These are phyloP conservation scores for Fusarium virguliforme DNA, from an alignment of 2,329 filamentous ascomycete genomes.

Conservation along the genomic window DNA sequence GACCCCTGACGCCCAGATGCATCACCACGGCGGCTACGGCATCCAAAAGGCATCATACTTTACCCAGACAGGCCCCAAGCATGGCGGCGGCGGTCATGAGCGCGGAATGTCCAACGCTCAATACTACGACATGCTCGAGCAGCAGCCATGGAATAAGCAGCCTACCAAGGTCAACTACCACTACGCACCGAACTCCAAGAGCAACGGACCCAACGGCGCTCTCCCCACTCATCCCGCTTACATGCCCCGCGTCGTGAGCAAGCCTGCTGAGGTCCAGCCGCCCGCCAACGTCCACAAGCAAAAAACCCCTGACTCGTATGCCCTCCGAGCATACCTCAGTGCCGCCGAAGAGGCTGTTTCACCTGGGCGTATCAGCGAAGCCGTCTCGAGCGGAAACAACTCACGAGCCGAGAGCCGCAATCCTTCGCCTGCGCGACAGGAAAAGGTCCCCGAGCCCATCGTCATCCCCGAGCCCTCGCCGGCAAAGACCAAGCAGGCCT, in stretches of 20 bases:
- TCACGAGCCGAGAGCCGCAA: conserved; percentile 23
- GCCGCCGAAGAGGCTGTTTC: conserved; percentile 47
- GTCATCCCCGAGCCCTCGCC: too few relatives aligned
- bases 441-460: too few relatives aligned
- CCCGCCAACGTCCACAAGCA: too few relatives aligned
- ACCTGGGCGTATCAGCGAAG: neutral
- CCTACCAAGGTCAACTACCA: conserved; percentile 31
- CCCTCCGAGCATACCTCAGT: conserved; percentile 55
- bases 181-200: conserved; percentile 33
- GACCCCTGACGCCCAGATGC: conserved; percentile 26
- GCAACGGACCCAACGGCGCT: conserved; percentile 23
- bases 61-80: too few relatives aligned
- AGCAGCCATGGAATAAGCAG: too few relatives aligned
- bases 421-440: too few relatives aligned
- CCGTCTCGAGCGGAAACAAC: conserved; percentile 12
- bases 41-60: conserved; percentile 38
- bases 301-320: conserved; percentile 59
- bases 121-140: too few relatives aligned
- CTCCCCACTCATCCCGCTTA: conserved; percentile 39
- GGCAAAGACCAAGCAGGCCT: too few relatives aligned
- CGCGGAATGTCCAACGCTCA: too few relatives aligned
- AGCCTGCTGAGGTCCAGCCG: too few relatives aligned
- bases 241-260: too few relatives aligned
- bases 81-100: too few relatives aligned
- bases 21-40: conserved; percentile 14